Evolutionary conservation across 2,329 filamentous ascomycete genomes (phyloP), one percentile per base, ranked within the genome.

Genomic region (Aspergillus vadensis): DNA sequence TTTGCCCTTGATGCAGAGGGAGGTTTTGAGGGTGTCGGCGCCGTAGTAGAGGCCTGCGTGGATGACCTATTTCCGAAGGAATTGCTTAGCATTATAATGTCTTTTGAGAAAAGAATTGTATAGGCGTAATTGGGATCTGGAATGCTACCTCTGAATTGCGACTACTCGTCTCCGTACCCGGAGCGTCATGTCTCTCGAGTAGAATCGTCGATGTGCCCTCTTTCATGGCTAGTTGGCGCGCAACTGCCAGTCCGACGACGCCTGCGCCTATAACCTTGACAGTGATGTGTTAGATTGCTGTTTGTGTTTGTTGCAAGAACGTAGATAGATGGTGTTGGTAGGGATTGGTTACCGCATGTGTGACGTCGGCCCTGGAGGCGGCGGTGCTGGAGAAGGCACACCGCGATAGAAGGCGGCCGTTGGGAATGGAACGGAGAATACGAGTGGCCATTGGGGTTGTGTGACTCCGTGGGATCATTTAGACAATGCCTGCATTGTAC

Each of bases 41-140:
- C 90, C 91, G 77, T 97, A 97, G 83, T 97, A 98, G 65, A 98
- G 84, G 14, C 95, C 95, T 1, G 91, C 95, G 75, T 99, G 95
- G 69, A 99, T 96, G 58, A 98, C 94, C 85, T 87, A 61, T 38
- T 17, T 25, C 4, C 7, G 7, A 25, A 25, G 7, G 7, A 1
- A 25, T 25, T 25, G 23, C 39, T 55, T 23, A 55, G 25, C n/a
- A 4, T 15, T n/a, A 50, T 30, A n/a, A n/a, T n/a, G n/a, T n/a
- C n/a, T 30, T 1, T 10, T 12, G 27, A 30, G 27, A 5, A 0
- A 1, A 10, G 12, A 12, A 10, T 30, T 10, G 27, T 12, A 30
- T 30, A 1, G 27, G 27, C 1, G 10, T 30, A 30, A 30, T 30
- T 5, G 3, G 10, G 17, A 14, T 27, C 39, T 51, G 17, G 47